Conservation (phyloP, 805 yeast species). For the Saturnispora mendoncae region DNA sequence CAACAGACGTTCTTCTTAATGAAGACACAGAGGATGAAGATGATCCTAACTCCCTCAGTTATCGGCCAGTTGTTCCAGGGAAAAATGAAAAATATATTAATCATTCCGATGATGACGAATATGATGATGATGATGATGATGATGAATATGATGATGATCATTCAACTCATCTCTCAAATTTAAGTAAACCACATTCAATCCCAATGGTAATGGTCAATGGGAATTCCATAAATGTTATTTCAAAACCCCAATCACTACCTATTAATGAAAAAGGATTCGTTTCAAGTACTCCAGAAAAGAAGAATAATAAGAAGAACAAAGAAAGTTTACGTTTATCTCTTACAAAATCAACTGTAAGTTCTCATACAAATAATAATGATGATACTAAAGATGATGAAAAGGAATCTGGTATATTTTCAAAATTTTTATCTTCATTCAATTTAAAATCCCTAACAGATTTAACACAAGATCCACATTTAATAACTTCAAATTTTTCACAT, state of each 20-base stretch:
- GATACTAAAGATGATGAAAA: constrained; percentile 1
- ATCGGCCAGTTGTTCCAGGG: too few species aligned
- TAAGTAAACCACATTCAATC: too few species aligned
- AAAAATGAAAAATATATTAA: background rate
- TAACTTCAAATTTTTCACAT: background rate
- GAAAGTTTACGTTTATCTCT: background rate
- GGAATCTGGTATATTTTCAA: constrained; percentile 21
- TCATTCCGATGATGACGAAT: background rate
- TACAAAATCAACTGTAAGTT: background rate
- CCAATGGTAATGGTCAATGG: too few species aligned
- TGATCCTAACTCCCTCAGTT: too few species aligned
- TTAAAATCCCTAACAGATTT: constrained; percentile 20
- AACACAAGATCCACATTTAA: constrained; percentile 3
- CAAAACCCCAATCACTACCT: background rate
- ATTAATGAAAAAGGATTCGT: background rate
- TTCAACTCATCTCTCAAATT: background rate
- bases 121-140: constrained; percentile 3
- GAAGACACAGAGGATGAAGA: background rate
- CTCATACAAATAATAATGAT: background rate
- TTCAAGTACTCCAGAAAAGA: constrained; percentile 7
- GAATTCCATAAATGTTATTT: background rate
- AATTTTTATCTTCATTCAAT: constrained; percentile 23
- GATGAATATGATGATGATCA: background rate
- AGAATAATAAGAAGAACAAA: too few species aligned
- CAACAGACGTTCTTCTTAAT: background rate